Evolutionary conservation across 495 filamentous ascomycete species (phyloP).

Genomic region (Margaritispora aquatica): DNA sequence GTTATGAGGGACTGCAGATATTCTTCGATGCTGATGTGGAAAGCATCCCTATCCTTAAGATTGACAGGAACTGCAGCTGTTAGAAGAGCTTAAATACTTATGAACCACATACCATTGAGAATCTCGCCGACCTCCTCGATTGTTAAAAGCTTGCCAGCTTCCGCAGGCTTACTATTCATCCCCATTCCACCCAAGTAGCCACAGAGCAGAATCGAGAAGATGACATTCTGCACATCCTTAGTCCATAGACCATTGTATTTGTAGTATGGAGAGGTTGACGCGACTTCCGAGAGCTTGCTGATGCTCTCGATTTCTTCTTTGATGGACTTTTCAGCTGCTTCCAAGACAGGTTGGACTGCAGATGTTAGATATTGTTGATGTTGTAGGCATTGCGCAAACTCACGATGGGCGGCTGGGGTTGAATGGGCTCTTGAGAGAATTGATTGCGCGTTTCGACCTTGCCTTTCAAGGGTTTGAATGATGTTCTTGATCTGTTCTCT

Average conservation of each 20-base stretch:
- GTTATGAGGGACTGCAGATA: slow-evolving; percentile 82
- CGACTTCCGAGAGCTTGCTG: slow-evolving; percentile 55
- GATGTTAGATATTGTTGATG: slow-evolving; percentile 10
- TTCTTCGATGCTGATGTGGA: slow-evolving; percentile 95
- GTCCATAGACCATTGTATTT: slow-evolving; percentile 89
- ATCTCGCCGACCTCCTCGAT: slow-evolving; percentile 81
- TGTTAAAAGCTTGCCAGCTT: slow-evolving; percentile 61
- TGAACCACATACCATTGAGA: slow-evolving; percentile 53
- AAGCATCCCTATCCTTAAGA: slow-evolving; percentile 80
- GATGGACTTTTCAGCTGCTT: slow-evolving; percentile 50
- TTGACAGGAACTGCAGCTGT: slow-evolving; percentile 76
- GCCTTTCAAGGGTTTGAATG: slow-evolving; percentile 63
- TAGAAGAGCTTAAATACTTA: slow-evolving; percentile 1
- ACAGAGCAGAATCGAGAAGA: slow-evolving; percentile 64
- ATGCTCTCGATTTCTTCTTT: slow-evolving; percentile 49
- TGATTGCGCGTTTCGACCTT: slow-evolving; percentile 64
- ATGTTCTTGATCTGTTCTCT: slow-evolving; percentile 81
- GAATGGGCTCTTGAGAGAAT: slow-evolving; percentile 86
- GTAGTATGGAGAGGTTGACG: slow-evolving; percentile 88
- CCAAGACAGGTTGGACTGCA: slow-evolving; percentile 33
- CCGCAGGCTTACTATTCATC: slow-evolving; percentile 29
- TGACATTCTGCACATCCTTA: slow-evolving; percentile 76
- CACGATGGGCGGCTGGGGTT: slow-evolving; percentile 71
- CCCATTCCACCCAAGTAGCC: slow-evolving; percentile 67
- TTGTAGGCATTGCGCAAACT: slow-evolving; percentile 26